Evolutionary conservation across 2,329 filamentous ascomycete genomes (phyloP).

Genomic region (Cladophialophora carrionii): DNA sequence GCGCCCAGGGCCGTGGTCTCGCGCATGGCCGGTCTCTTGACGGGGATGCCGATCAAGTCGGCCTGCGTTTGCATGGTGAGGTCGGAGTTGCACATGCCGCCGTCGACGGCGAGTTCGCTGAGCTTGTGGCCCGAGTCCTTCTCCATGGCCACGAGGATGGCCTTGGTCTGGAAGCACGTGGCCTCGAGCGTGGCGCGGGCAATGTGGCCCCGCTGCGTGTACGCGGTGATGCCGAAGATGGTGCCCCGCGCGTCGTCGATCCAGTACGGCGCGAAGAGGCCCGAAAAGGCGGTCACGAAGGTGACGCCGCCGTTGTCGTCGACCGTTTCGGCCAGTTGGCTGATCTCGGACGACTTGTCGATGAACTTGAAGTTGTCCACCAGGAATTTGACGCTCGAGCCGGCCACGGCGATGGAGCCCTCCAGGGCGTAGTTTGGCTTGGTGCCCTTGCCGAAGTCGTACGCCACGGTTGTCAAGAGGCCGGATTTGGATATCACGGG

Average conservation of each 20-base stretch:
- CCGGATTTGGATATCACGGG: constrained; percentile 85
- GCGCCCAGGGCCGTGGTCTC: constrained; percentile 88
- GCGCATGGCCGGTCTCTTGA: constrained; percentile 83
- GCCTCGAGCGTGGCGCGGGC: constrained; percentile 87
- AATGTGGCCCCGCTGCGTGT: constrained; percentile 83
- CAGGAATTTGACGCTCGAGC: constrained; percentile 76
- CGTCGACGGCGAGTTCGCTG: constrained; percentile 77
- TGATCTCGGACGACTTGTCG: constrained; percentile 64
- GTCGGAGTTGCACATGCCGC: constrained; percentile 85
- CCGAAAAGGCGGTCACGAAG: constrained; percentile 88
- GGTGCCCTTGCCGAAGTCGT: constrained; percentile 71
- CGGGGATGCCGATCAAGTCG: constrained; percentile 79
- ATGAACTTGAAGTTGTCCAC: constrained; percentile 69
- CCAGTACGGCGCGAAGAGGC: constrained; percentile 91
- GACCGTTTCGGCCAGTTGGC: constrained; percentile 65
- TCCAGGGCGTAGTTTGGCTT: constrained; percentile 79
- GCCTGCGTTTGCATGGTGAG: constrained; percentile 86
- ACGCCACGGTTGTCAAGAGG: constrained; percentile 82
- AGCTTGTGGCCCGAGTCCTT: constrained; percentile 78
- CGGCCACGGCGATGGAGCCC: constrained; percentile 80
- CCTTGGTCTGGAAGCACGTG: constrained; percentile 89
- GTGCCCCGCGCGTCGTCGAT: constrained; percentile 91
- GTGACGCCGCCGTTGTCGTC: constrained; percentile 80
- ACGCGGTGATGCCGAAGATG: constrained; percentile 81
- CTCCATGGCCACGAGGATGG: constrained; percentile 89